Base-by-base conservation (phyloP, 352 stramenopile species). In the Phytopythium montanum region DNA sequence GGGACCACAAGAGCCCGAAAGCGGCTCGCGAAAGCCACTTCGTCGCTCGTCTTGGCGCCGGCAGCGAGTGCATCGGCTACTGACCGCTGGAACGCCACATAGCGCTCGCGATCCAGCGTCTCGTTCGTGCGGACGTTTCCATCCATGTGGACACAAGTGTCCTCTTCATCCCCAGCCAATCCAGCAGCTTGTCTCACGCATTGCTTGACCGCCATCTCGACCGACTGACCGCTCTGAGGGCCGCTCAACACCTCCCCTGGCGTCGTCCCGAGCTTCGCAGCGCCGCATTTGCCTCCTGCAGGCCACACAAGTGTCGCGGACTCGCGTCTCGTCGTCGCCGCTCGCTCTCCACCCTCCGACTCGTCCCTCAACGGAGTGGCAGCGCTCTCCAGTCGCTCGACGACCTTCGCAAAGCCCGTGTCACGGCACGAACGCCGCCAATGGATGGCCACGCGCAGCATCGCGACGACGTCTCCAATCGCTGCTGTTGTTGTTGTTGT, bases 371-470 rank as follows among this genome's bases (percentile, higher is more conserved):
- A 12, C 23, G 12, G 33, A 33, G 3, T 51, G 44, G 14, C 36
- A 26, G 8, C 25, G 13, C 26, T 34, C 51, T 56, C 51, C 23
- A 56, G 23, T 3, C 31, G 33, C 14, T 46, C 21, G 6, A 44
- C 25, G 7, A 46, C 36, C 5, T 41, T 2, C 3, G 10, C 51
- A 6, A 56, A 7, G n/a, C 51, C 51, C 16, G 51, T 56, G 36
- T 56, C 51, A 8, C 33, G 29, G 46, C 48, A 64, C 31, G 62
- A 39, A 57, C 64, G 65, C 36, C 67, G 55, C 76, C 79, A 87
- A 3, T 66, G 57, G 0, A 82, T 42, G 13, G 83, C 52, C 18
- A 79, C 68, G 31, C 76, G 66, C 18, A 88, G 56, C 16, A 78
- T 69, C 12, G 60, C 61, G 19, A 81, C 73, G 18, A 87, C 54